phyloP scores from a whole-genome alignment of 208 protist species.

The Wallacemonas sp. region DNA sequence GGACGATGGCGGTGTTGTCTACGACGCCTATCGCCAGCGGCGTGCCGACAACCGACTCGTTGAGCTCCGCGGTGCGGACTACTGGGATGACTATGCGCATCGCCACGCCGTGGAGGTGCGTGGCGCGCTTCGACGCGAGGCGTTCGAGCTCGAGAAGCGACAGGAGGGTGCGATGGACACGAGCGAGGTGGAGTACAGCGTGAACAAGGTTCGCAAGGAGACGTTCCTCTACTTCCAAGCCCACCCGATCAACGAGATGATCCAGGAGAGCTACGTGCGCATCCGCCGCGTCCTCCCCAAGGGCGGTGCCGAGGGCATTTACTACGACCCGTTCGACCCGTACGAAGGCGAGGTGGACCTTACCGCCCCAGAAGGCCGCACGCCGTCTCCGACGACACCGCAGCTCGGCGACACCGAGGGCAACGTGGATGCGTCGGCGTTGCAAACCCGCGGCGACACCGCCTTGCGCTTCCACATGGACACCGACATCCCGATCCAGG shows the following conservation, averaged over 20 bases:
- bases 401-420: too few species aligned
- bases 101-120: constrained; percentile 50
- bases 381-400: too few species aligned
- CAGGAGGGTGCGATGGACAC: constrained; percentile 79
- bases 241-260: constrained; percentile 91
- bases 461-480: constrained; percentile 47
- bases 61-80: constrained; percentile 65
- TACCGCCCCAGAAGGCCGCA: background rate
- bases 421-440: too few species aligned
- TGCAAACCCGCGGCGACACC: too few species aligned
- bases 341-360: constrained; percentile 8
- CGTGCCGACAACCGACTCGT: constrained; percentile 46
- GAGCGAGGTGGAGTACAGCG: constrained; percentile 65
- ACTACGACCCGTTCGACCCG: constrained; percentile 25
- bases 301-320: constrained; percentile 26
- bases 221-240: constrained; percentile 84
- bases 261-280: constrained; percentile 84
- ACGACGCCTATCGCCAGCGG: constrained; percentile 77
- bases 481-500: constrained; percentile 69
- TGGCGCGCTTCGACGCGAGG: constrained; percentile 34
- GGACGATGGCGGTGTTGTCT: constrained; percentile 25
- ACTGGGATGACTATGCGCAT: constrained; percentile 58
- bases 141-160: constrained; percentile 51
- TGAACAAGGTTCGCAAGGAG: constrained; percentile 67
- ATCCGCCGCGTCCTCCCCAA: constrained; percentile 52